Evolutionary conservation across 768 basidiomycete genomes (phyloP).

Genomic region (Termitomyces eurrhizus): DNA sequence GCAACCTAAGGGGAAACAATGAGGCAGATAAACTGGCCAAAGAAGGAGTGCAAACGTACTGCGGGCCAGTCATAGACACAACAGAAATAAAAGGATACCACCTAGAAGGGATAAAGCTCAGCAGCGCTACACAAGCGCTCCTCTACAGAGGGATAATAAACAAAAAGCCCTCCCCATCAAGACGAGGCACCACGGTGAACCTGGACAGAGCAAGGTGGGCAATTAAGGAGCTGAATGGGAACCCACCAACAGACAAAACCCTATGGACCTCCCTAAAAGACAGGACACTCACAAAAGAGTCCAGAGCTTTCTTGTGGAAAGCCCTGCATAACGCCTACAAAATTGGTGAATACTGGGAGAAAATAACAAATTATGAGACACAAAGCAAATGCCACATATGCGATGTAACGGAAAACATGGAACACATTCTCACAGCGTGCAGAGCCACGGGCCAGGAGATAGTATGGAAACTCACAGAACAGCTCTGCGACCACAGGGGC

Average conservation of each 20-base stretch:
- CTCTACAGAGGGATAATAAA: not conserved
- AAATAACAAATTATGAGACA: too few species aligned
- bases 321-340: too few species aligned
- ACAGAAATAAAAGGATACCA: not conserved
- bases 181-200: not conserved
- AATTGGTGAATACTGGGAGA: too few species aligned
- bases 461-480: too few species aligned
- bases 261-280: too few species aligned
- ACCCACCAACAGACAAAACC: not conserved
- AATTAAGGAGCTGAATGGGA: not conserved
- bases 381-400: too few species aligned
- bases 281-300: too few species aligned
- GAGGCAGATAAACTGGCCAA: conserved; percentile 18
- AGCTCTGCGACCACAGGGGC: too few species aligned
- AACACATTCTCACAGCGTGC: too few species aligned
- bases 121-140: not conserved
- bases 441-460: too few species aligned
- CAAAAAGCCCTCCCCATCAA: not conserved
- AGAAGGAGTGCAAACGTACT: conserved; percentile 10
- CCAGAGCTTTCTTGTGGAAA: too few species aligned
- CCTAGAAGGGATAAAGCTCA: not conserved
- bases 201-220: not conserved
- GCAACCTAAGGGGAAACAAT: not conserved
- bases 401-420: too few species aligned
- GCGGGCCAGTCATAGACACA: not conserved